A percentile compares a stretch with the other conserved stretches of the same genome.
Conservation (phyloP, 2,329 filamentous ascomycete genomes). For the Aspergillus viridinutans region DNA sequence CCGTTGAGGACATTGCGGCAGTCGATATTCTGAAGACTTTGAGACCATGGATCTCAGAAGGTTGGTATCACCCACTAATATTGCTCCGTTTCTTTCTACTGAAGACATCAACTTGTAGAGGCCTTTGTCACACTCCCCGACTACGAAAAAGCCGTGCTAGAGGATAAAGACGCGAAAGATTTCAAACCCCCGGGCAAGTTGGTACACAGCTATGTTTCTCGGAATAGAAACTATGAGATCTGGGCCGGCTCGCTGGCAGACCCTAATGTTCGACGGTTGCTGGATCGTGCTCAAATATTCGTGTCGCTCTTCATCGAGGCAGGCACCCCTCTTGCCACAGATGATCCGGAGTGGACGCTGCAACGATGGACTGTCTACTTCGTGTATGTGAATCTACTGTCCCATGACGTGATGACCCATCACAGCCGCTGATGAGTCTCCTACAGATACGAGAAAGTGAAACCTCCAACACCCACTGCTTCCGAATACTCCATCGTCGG, state of each 20-base stretch:
- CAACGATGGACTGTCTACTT: conserved; percentile 92
- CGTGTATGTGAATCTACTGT: conserved; percentile 50
- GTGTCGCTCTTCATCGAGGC: conserved; percentile 89
- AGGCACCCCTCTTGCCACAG: conserved; percentile 69
- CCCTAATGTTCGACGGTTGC: conserved; percentile 62
- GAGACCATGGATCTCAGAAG: conserved; percentile 62
- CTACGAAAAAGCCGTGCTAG: conserved; percentile 57
- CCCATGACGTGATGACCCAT: not conserved
- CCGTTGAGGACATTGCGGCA: conserved; percentile 64
- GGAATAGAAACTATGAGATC: conserved; percentile 69
- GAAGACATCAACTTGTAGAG: conserved; percentile 43
- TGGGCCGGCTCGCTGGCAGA: conserved; percentile 76
- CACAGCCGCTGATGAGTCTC: conserved; percentile 14
- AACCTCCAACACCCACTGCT: conserved; percentile 41
- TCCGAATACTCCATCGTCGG: conserved; percentile 77
- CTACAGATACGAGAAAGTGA: conserved; percentile 52
- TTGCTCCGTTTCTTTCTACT: conserved; percentile 5
- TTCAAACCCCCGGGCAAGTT: conserved; percentile 74
- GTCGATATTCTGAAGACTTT: conserved; percentile 65
- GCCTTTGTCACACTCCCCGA: conserved; percentile 61
- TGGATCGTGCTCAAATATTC: conserved; percentile 78
- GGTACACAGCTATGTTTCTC: conserved; percentile 58
- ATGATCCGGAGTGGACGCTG: conserved; percentile 67
- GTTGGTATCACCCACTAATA: conserved; percentile 40
- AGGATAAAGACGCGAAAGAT: conserved; percentile 37